Evolutionary conservation across 1,284 basidiomycete species (phyloP), one percentile per base, ranked within the genome.

Genomic region (Papiliotrema laurentii): DNA sequence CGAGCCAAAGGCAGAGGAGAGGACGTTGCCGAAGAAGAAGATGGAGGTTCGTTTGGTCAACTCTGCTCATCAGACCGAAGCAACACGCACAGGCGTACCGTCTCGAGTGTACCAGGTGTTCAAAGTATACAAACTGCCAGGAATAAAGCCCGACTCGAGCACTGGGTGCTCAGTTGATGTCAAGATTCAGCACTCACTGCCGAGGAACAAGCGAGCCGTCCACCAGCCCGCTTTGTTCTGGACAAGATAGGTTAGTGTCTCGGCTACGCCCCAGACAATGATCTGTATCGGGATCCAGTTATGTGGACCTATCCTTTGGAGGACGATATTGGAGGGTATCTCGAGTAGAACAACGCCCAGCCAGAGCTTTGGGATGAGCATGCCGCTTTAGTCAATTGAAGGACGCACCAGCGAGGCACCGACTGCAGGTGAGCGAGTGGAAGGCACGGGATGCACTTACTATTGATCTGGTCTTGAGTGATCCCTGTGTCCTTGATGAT

Each of bases 21-120:
- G 42, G 18, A 34, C 27, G 25, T 44, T 40, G 25, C 38, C 38
- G 16, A 40, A 40, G 25, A 40, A 40, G 38, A 40, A 40, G 19
- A 40, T 21, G 7, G 25, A 21, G 4, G 38, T 40, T 22, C 38
- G 38, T 40, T 40, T 40, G 25, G 38, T 26, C 4, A 40, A 22
- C 16, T 40, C 38, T 40, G 38, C 5, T 18, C 25, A 38, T 9
- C 36, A 22, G 14, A 5, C 7, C 6, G 21, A 40, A 18, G 38
- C 10, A 16, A 16, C 38, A 5, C 21, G 30, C 25, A 9, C 14
- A 6, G 4, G 18, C 38, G 19, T 9, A 40, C 38, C 38, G 16
- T 40, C 25, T 6, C 38, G 38, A 21, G 38, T 40, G 25, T 40
- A 40, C 38, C 38, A 40, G 18, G 19, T 21, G 38, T 21, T 22